Evolutionary conservation across 176 grass and related monocot genomes (phyloP).

Genomic region (sorghum (Sorghum bicolor)): DNA sequence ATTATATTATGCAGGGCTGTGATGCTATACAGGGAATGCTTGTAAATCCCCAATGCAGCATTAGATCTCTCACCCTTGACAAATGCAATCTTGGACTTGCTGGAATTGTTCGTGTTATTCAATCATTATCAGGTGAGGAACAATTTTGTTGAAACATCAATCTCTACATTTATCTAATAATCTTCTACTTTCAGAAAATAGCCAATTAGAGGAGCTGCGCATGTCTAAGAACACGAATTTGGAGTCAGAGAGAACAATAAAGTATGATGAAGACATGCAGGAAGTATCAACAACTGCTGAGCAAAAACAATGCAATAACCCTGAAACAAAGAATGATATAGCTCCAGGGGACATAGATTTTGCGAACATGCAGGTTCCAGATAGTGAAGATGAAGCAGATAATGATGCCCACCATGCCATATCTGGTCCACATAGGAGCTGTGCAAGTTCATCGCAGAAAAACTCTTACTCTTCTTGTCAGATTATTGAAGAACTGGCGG

Average conservation of each 20-base stretch:
- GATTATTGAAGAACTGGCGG: conserved; percentile 50
- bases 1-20: conserved; percentile 45
- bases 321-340: neutral
- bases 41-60: conserved; percentile 50
- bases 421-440: conserved; percentile 48
- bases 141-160: neutral
- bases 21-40: conserved; percentile 51
- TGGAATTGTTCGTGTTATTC: conserved; percentile 58
- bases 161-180: conserved; percentile 2
- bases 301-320: conserved; percentile 2
- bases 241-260: conserved; percentile 29
- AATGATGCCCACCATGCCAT: conserved; percentile 17
- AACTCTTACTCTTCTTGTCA: conserved; percentile 24
- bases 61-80: conserved; percentile 62
- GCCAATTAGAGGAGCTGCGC: conserved; percentile 68
- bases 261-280: conserved; percentile 23
- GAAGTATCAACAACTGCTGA: conserved; percentile 21
- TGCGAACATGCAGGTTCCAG: conserved; percentile 64
- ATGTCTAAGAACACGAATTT: conserved; percentile 59
- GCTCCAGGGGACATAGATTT: conserved; percentile 18
- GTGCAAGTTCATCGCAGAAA: conserved; percentile 53
- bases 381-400: conserved; percentile 81
- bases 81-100: conserved; percentile 65
- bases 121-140: conserved; percentile 65
- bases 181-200: conserved; percentile 54